Percentiles rank a stretch among this genome's conserved stretches.
Evolutionary conservation across 2,329 filamentous ascomycete genomes (phyloP).

Genomic region (Ceratocystis harringtonii): DNA sequence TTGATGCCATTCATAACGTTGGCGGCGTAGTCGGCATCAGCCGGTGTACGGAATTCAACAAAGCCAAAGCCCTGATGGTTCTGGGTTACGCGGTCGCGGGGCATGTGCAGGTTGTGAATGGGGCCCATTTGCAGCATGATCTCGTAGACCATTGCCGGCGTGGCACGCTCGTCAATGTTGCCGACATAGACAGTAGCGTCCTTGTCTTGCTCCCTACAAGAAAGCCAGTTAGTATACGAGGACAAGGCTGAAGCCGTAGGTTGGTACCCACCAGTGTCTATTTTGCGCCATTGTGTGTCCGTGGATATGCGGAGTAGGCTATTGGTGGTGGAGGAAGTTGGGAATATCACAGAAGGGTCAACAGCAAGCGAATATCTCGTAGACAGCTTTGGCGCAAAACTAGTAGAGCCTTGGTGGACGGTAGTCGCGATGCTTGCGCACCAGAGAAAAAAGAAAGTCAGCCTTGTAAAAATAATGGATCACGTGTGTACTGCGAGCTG

Average conservation of each 20-base stretch:
- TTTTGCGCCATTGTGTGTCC: slow-evolving; percentile 45
- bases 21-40: slow-evolving; percentile 91
- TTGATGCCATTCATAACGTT: slow-evolving; percentile 94
- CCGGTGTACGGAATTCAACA: slow-evolving; percentile 91
- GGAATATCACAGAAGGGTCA: neutral
- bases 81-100: slow-evolving; percentile 94
- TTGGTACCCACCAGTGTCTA: slow-evolving; percentile 51
- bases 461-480: neutral
- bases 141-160: slow-evolving; percentile 85
- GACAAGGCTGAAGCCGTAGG: neutral
- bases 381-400: neutral
- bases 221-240: neutral
- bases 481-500: neutral
- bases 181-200: slow-evolving; percentile 96
- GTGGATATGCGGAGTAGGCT: neutral
- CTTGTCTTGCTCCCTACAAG: slow-evolving; percentile 83
- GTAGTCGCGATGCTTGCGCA: neutral
- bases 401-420: neutral
- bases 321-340: neutral
- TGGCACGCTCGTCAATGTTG: slow-evolving; percentile 93
- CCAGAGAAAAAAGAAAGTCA: neutral
- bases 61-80: slow-evolving; percentile 97
- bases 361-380: neutral
- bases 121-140: slow-evolving; percentile 96
- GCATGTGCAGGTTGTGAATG: slow-evolving; percentile 94